Evolutionary conservation across 2,329 filamentous ascomycete genomes (phyloP).

Genomic region (Diaporthe citrichinensis): DNA sequence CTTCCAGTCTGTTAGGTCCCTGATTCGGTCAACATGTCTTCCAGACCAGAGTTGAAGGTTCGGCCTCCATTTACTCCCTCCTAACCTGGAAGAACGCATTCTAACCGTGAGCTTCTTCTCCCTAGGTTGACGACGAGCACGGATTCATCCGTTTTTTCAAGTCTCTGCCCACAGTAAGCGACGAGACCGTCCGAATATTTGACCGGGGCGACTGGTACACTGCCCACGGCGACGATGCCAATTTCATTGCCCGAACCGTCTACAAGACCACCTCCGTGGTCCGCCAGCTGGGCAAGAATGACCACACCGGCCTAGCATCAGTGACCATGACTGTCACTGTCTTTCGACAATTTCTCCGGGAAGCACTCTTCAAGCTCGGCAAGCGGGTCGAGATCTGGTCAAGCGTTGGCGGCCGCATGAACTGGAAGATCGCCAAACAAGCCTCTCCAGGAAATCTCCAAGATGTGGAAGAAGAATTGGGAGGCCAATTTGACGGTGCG

Average conservation of each 20-base stretch:
- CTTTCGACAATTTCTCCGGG: constrained; percentile 94
- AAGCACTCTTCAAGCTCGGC: constrained; percentile 91
- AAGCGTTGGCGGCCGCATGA: constrained; percentile 81
- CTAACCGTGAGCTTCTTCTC: constrained; percentile 34
- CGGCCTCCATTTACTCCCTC: constrained; percentile 32
- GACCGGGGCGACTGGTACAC: constrained; percentile 97
- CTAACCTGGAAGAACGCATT: constrained; percentile 25
- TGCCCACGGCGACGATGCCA: constrained; percentile 88
- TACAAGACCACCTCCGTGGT: constrained; percentile 99
- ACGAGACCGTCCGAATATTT: constrained; percentile 89
- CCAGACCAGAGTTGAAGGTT: constrained; percentile 80
- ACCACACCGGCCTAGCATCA: constrained; percentile 87
- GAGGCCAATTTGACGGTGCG: constrained; percentile 86
- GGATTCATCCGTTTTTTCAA: constrained; percentile 98
- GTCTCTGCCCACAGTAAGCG: constrained; percentile 78
- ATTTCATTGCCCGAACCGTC: constrained; percentile 86
- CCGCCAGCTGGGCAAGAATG: constrained; percentile 86
- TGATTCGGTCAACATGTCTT: constrained; percentile 69
- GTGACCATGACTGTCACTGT: constrained; percentile 97
- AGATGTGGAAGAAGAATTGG: constrained; percentile 95
- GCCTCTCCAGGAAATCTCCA: constrained; percentile 97
- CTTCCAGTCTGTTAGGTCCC: not conserved
- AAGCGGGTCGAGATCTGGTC: constrained; percentile 94
- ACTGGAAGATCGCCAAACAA: constrained; percentile 93
- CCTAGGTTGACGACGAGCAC: constrained; percentile 92